These are phyloP conservation scores for Euphrasia confusa DNA, from an alignment of 257 asterid genomes.

Conservation along the genomic window DNA sequence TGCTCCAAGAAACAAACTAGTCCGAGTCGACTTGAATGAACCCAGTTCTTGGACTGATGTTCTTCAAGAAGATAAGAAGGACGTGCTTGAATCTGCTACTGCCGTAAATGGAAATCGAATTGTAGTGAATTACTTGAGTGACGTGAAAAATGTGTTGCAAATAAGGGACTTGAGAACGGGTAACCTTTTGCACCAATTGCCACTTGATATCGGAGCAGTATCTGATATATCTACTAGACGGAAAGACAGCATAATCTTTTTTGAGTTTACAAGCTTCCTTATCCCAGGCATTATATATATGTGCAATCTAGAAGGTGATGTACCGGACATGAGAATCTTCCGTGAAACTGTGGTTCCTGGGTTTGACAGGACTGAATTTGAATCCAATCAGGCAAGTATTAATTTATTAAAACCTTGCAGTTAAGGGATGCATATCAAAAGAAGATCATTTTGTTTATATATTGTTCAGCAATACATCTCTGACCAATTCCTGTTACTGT, in stretches of 20 bases:
- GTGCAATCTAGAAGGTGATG: conserved; percentile 52
- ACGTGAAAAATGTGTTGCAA: conserved; percentile 86
- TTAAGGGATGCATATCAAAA: background rate
- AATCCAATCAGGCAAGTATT: conserved; percentile 63
- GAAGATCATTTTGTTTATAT: background rate
- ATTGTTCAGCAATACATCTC: conserved; percentile 2
- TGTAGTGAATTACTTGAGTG: conserved; percentile 67
- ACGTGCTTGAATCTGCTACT: conserved; percentile 81
- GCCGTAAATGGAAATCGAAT: conserved; percentile 63
- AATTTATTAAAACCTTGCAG: background rate
- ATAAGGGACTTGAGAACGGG: conserved; percentile 78
- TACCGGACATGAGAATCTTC: conserved; percentile 56
- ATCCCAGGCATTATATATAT: conserved; percentile 72
- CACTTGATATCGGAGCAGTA: conserved; percentile 81
- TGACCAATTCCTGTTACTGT: background rate
- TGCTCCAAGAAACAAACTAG: conserved; percentile 88
- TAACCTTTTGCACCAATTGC: conserved; percentile 53
- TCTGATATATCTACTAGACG: conserved; percentile 63
- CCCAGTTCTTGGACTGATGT: conserved; percentile 73
- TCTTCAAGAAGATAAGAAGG: conserved; percentile 58
- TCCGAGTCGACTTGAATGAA: conserved; percentile 58
- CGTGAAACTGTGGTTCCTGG: conserved; percentile 75
- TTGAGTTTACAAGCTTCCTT: conserved; percentile 80
- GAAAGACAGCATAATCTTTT: conserved; percentile 49
- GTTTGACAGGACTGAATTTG: conserved; percentile 65